Evolutionary conservation across 176 grass and related monocot genomes (phyloP).

Genomic region (Phragmites australis): DNA sequence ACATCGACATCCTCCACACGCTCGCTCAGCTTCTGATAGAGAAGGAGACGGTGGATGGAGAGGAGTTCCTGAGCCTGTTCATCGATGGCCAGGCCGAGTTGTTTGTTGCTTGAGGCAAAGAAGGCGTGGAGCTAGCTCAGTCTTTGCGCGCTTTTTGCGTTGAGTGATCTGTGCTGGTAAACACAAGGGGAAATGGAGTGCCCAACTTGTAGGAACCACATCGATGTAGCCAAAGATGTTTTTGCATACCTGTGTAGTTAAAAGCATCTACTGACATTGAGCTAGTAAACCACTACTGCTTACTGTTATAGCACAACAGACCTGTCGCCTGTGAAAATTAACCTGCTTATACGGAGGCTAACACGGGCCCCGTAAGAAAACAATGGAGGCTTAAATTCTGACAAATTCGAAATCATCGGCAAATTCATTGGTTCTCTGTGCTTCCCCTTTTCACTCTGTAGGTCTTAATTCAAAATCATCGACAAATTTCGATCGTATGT

Average conservation of each 20-base stretch:
- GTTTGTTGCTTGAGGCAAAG: conserved; percentile 60
- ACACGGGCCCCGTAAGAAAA: too few species aligned
- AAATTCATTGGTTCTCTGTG: too few species aligned
- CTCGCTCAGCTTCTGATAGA: conserved; percentile 89
- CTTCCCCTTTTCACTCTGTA: too few species aligned
- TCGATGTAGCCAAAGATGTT: conserved; percentile 31
- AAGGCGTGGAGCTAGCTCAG: not conserved
- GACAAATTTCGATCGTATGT: too few species aligned
- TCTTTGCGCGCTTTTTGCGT: not conserved
- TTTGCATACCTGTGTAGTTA: conserved; percentile 38
- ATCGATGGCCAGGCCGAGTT: conserved; percentile 91
- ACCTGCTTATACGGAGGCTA: not conserved
- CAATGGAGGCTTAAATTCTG: too few species aligned
- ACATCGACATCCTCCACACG: conserved; percentile 91
- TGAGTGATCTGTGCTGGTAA: not conserved
- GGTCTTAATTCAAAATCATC: too few species aligned
- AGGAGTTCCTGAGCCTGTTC: conserved; percentile 99
- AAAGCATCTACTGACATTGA: conserved; percentile 27
- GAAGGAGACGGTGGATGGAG: conserved; percentile 94
- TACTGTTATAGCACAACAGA: not conserved
- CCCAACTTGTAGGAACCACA: conserved; percentile 39
- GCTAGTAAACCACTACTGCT: conserved; percentile 9
- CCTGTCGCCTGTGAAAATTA: not conserved
- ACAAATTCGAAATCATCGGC: too few species aligned
- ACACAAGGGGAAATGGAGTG: not conserved